Conservation (phyloP, 805 yeast genomes). For the Saccharomycopsis fermentans region DNA sequence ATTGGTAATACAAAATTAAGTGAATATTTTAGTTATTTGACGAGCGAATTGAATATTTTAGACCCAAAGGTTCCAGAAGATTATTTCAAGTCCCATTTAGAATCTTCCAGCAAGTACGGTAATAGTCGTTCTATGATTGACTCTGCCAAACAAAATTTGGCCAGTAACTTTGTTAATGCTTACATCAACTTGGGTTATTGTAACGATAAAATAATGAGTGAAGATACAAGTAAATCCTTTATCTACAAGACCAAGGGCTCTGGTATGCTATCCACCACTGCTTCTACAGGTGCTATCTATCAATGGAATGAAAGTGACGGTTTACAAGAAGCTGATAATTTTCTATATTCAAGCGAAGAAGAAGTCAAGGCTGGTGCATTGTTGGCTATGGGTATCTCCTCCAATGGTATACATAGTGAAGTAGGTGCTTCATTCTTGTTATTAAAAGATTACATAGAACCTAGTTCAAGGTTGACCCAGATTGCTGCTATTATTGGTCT, state of each 20-base stretch:
- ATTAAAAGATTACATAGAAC: constrained; percentile 71
- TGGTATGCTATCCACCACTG: constrained; percentile 88
- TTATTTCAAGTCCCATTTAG: constrained; percentile 83
- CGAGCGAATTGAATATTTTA: constrained; percentile 76
- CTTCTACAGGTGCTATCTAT: constrained; percentile 79
- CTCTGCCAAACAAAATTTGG: constrained; percentile 90
- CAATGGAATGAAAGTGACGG: constrained; percentile 92
- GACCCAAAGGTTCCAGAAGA: constrained; percentile 94
- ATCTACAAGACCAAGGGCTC: constrained; percentile 84
- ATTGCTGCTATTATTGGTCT: constrained; percentile 83
- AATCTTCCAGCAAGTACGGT: constrained; percentile 47
- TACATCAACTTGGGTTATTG: constrained; percentile 89
- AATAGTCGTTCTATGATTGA: constrained; percentile 50
- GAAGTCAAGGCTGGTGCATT: constrained; percentile 94
- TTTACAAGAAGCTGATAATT: constrained; percentile 80
- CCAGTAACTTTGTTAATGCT: constrained; percentile 88
- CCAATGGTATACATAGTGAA: constrained; percentile 91
- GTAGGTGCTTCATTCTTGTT: constrained; percentile 85
- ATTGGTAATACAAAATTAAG: constrained; percentile 70
- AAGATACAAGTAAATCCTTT: constrained; percentile 70
- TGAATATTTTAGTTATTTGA: constrained; percentile 70
- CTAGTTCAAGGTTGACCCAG: constrained; percentile 51
- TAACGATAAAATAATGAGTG: constrained; percentile 67
- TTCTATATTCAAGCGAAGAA: constrained; percentile 72
- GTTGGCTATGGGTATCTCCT: constrained; percentile 87